Evolutionary conservation across 2,329 filamentous ascomycete species (phyloP).

Genomic region (Xylariaceae sp.): DNA sequence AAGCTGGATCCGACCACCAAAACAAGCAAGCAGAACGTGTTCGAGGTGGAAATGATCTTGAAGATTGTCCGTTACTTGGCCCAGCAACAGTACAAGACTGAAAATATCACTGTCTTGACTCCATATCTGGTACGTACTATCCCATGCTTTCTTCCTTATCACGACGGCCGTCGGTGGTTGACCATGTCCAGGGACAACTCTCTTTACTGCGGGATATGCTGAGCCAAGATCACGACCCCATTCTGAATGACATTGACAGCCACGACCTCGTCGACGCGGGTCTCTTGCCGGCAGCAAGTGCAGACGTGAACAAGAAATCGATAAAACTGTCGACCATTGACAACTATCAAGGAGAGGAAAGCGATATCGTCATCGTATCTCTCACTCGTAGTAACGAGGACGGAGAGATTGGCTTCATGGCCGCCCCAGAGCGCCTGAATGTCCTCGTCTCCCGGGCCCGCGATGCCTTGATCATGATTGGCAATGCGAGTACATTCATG

Average conservation of each 20-base stretch:
- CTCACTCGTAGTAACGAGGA: constrained; percentile 60
- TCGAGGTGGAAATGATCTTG: constrained; percentile 58
- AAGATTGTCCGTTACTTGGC: constrained; percentile 60
- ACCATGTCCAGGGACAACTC: constrained; percentile 48
- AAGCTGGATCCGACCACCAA: constrained; percentile 41
- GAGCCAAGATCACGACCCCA: constrained; percentile 52
- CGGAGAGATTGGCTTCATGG: constrained; percentile 67
- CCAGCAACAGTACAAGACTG: constrained; percentile 64
- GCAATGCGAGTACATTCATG: constrained; percentile 63
- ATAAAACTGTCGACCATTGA: constrained; percentile 65
- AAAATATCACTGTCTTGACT: constrained; percentile 62
- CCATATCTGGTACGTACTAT: constrained; percentile 51
- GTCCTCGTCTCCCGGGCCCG: constrained; percentile 64
- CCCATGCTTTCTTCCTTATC: not conserved
- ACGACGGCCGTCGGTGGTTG: not conserved
- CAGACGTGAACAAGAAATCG: constrained; percentile 6
- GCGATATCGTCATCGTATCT: constrained; percentile 63
- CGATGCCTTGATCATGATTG: constrained; percentile 61
- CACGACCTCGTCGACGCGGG: constrained; percentile 48
- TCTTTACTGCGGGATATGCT: constrained; percentile 50
- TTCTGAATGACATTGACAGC: constrained; percentile 64
- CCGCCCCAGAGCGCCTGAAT: constrained; percentile 59
- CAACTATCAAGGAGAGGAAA: constrained; percentile 75
- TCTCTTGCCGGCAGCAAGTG: constrained; percentile 4
- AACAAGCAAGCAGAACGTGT: constrained; percentile 55